Conservation (phyloP, 2,329 filamentous ascomycete genomes). For the Podosphaera aphanis region DNA sequence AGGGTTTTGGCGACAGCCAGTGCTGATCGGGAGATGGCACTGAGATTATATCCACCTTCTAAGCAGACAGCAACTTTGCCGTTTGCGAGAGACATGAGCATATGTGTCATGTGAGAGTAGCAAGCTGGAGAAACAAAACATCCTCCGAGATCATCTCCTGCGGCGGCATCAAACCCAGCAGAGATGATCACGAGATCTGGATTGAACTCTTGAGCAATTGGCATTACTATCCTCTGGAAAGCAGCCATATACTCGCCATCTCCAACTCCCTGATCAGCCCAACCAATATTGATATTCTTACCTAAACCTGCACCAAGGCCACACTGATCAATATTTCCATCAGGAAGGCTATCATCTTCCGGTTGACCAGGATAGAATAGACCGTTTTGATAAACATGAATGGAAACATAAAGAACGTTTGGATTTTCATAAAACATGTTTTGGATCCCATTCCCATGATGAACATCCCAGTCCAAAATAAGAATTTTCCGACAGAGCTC, state of each 20-base stretch:
- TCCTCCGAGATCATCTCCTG: conserved; percentile 74
- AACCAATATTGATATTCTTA: conserved; percentile 43
- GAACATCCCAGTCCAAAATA: conserved; percentile 77
- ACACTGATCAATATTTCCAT: conserved; percentile 36
- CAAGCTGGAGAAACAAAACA: conserved; percentile 80
- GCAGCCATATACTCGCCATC: conserved; percentile 94
- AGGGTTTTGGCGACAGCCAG: conserved; percentile 76
- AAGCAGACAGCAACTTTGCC: conserved; percentile 83
- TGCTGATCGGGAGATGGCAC: conserved; percentile 78
- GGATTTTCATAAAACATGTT: conserved; percentile 90
- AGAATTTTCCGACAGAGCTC: conserved; percentile 67
- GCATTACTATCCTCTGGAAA: conserved; percentile 91
- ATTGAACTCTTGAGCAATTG: conserved; percentile 77
- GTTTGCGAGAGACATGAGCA: conserved; percentile 84
- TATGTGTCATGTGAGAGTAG: conserved; percentile 97
- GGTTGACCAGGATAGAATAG: conserved; percentile 60
- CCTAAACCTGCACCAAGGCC: conserved; percentile 31
- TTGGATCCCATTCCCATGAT: conserved; percentile 77
- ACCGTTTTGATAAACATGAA: conserved; percentile 72
- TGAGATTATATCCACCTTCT: conserved; percentile 86
- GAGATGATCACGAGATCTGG: conserved; percentile 90
- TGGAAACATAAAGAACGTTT: conserved; percentile 83
- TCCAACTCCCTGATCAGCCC: conserved; percentile 58
- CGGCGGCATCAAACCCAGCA: conserved; percentile 86
- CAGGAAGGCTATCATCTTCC: conserved; percentile 34